phyloP scores from a whole-genome alignment of 495 filamentous ascomycete genomes.

The Penicillium diatomitis region DNA sequence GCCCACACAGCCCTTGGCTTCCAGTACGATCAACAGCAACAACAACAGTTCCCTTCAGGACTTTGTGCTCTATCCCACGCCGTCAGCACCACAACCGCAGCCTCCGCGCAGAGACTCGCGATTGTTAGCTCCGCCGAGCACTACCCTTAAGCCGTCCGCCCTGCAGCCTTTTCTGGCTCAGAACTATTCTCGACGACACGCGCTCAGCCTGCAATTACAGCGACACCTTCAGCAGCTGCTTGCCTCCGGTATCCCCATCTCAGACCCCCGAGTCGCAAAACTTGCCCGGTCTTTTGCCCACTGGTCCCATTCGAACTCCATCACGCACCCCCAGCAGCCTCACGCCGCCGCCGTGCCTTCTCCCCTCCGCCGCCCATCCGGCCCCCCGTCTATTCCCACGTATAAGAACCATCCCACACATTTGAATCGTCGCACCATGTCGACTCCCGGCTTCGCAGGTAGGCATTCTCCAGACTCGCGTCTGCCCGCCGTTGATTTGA shows the following conservation, averaged over 20 bases:
- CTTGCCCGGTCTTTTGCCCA: slow-evolving; percentile 34
- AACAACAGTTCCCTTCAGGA: slow-evolving; percentile 35
- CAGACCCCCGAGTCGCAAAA: slow-evolving; percentile 31
- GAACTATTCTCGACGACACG: slow-evolving; percentile 27
- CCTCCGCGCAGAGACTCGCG: slow-evolving; percentile 27
- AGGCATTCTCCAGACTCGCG: slow-evolving; percentile 2
- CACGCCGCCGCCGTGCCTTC: slow-evolving; percentile 29
- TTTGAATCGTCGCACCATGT: slow-evolving; percentile 31
- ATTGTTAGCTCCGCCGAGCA: slow-evolving; percentile 28
- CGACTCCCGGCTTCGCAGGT: slow-evolving; percentile 30
- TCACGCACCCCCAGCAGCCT: slow-evolving; percentile 24
- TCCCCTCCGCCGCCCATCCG: slow-evolving; percentile 41
- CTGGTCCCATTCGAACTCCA: slow-evolving; percentile 32
- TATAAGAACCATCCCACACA: slow-evolving; percentile 17
- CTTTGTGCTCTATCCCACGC: slow-evolving; percentile 40
- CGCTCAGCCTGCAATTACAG: slow-evolving; percentile 28
- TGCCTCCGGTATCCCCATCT: slow-evolving; percentile 22
- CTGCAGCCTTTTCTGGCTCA: slow-evolving; percentile 27
- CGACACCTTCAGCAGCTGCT: slow-evolving; percentile 30
- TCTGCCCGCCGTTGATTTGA: background rate
- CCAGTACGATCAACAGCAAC: slow-evolving; percentile 30
- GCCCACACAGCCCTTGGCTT: slow-evolving; percentile 36
- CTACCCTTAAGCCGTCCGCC: slow-evolving; percentile 30
- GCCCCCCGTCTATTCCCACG: slow-evolving; percentile 38
- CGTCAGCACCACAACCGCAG: slow-evolving; percentile 20